Percentiles rank a stretch among this genome's conserved stretches.
Conservation (phyloP, 2,329 filamentous ascomycete genomes). For the Diaporthe citrichinensis region DNA sequence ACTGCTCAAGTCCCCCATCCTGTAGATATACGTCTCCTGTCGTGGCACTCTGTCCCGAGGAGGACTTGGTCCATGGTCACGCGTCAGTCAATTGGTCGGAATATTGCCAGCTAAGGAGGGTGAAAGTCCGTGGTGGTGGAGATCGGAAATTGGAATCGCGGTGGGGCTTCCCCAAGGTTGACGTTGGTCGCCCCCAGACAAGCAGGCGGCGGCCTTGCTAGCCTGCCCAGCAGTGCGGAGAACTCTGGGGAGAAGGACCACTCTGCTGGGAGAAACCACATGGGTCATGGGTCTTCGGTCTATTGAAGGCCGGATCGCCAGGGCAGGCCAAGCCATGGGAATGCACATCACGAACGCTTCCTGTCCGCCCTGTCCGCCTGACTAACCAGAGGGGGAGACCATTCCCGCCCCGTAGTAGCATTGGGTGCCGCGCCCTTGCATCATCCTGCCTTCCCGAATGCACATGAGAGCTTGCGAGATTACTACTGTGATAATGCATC, state of each 20-base stretch:
- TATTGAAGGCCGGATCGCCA: constrained; percentile 30
- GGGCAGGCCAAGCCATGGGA: constrained; percentile 15
- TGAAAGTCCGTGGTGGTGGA: constrained; percentile 18
- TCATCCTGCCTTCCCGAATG: neutral
- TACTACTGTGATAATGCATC: neutral
- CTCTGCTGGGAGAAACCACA: constrained; percentile 16
- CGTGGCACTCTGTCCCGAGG: constrained; percentile 19
- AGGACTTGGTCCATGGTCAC: neutral
- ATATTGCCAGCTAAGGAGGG: constrained; percentile 30
- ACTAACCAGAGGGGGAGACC: neutral
- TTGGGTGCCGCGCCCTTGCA: neutral
- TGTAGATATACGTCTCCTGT: constrained; percentile 16
- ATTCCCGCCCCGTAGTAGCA: neutral
- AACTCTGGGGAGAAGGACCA: constrained; percentile 25
- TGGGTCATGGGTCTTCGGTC: constrained; percentile 31
- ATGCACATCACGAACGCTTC: constrained; percentile 19
- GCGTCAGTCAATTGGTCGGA: constrained; percentile 19
- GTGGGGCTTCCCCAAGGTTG: constrained; percentile 28
- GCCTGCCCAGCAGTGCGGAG: constrained; percentile 21
- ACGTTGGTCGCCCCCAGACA: constrained; percentile 14
- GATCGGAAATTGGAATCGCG: constrained; percentile 16
- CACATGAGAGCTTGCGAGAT: neutral
- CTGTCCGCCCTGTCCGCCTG: neutral
- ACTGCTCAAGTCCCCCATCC: neutral
- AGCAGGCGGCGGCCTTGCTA: constrained; percentile 20